Conservation (phyloP, 2,329 filamentous ascomycete genomes). For the Trichoderma cornu-damae region DNA sequence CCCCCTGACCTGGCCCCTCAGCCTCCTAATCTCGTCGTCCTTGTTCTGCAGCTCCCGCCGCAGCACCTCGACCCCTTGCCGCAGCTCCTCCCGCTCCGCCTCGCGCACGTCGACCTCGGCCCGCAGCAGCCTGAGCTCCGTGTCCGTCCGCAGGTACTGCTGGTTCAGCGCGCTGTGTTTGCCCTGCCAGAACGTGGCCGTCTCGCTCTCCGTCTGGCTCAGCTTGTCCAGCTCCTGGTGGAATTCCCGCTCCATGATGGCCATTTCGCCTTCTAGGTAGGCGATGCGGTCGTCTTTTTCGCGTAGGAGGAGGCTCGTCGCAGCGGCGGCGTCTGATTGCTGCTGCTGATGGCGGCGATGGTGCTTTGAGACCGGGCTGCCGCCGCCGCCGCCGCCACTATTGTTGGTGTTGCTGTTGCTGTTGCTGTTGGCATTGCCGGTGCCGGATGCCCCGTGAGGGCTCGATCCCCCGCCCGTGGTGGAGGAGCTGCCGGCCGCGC, state of each 20-base stretch:
- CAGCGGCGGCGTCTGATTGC: slow-evolving; percentile 19
- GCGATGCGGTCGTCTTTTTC: slow-evolving; percentile 51
- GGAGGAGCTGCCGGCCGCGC: slow-evolving; percentile 13
- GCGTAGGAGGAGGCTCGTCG: slow-evolving; percentile 29
- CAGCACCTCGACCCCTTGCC: slow-evolving; percentile 45
- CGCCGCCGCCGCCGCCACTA: slow-evolving; percentile 18
- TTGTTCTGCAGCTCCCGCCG: slow-evolving; percentile 42
- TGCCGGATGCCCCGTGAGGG: slow-evolving; percentile 24
- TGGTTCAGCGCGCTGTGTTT: slow-evolving; percentile 50
- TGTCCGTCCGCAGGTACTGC: slow-evolving; percentile 48
- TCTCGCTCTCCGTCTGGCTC: slow-evolving; percentile 50
- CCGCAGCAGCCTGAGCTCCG: slow-evolving; percentile 47
- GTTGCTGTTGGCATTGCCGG: no score
- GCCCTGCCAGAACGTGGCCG: slow-evolving; percentile 52
- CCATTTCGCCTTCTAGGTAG: slow-evolving; percentile 48
- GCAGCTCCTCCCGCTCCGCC: slow-evolving; percentile 45
- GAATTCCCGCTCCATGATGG: slow-evolving; percentile 50
- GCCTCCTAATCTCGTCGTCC: slow-evolving; percentile 52
- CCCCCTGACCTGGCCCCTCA: slow-evolving; percentile 57
- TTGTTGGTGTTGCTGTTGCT: slow-evolving; percentile 25
- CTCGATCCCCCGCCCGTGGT: slow-evolving; percentile 12
- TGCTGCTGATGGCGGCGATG: not conserved
- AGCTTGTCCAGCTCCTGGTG: slow-evolving; percentile 48
- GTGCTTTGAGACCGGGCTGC: slow-evolving; percentile 16
- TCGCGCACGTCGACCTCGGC: slow-evolving; percentile 46